These are phyloP conservation scores for Cardiospermum halicacabum DNA, from an alignment of 345 rosid species.

Conservation along the genomic window DNA sequence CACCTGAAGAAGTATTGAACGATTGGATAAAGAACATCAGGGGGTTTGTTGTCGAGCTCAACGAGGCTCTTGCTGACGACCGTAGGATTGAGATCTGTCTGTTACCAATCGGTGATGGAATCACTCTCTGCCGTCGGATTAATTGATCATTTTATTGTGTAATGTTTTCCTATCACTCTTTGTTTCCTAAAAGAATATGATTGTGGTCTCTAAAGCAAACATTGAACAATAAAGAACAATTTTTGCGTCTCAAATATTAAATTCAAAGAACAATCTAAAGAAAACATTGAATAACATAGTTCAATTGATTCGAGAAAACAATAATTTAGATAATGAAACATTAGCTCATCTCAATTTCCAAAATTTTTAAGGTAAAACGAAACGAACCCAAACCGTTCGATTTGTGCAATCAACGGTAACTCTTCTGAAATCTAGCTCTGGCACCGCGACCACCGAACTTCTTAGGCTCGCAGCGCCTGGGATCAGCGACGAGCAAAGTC, in stretches of 20 bases:
- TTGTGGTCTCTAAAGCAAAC: no score
- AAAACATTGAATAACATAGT: no score
- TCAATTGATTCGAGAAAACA: no score
- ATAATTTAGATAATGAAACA: no score
- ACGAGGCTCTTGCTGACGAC: conserved; percentile 94
- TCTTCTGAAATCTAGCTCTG: conserved; percentile 90
- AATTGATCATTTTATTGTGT: no score
- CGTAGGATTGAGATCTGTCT: conserved; percentile 93
- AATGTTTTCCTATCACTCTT: no score
- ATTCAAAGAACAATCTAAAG: no score
- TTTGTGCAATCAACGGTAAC: conserved; percentile 67
- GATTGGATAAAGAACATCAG: conserved; percentile 87
- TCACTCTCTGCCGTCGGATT: conserved; percentile 95
- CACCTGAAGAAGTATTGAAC: conserved; percentile 79
- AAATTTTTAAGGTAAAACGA: conserved; percentile 1
- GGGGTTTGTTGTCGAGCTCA: conserved; percentile 86
- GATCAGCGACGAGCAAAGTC: conserved; percentile 88
- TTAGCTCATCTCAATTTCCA: not conserved
- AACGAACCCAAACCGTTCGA: not conserved
- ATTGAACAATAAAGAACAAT: no score
- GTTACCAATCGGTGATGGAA: conserved; percentile 95
- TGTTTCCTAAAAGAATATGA: no score
- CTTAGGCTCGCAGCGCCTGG: conserved; percentile 94
- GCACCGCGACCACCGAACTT: conserved; percentile 97
- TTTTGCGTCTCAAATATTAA: no score